phyloP scores from a whole-genome alignment of 306 rosid species.

The Gastrolobium bilobum region DNA sequence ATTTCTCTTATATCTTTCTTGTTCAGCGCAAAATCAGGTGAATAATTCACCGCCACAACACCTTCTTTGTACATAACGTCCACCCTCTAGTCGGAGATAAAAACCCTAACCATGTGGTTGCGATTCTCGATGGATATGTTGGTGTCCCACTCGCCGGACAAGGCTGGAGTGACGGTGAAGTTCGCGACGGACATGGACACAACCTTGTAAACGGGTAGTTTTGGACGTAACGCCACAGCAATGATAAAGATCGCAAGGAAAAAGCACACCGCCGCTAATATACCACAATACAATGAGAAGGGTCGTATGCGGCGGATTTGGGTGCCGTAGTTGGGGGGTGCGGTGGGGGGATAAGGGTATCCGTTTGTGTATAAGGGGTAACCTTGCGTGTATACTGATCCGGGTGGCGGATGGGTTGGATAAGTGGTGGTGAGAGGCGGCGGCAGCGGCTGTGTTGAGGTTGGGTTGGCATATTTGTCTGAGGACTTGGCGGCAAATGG shows the following conservation, averaged over 20 bases:
- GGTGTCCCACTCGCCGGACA: constrained; percentile 51
- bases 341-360: too few species aligned
- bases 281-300: constrained; percentile 12
- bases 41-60: not conserved
- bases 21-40: not conserved
- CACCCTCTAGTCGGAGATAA: not conserved
- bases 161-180: constrained; percentile 34
- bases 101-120: constrained; percentile 5
- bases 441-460: too few species aligned
- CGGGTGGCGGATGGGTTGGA: too few species aligned
- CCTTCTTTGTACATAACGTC: not conserved
- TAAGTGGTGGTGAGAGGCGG: too few species aligned
- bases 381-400: too few species aligned
- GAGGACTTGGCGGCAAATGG: too few species aligned
- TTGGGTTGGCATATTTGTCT: too few species aligned
- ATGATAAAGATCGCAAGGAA: constrained; percentile 33
- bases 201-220: constrained; percentile 47
- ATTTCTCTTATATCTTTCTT: not conserved
- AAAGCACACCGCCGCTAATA: not conserved
- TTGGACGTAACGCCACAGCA: constrained; percentile 42
- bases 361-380: too few species aligned
- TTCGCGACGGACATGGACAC: constrained; percentile 41
- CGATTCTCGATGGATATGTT: constrained; percentile 48
- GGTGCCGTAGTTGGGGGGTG: too few species aligned
- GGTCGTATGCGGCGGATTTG: too few species aligned